Evolutionary conservation across 208 protist genomes (phyloP).

Genomic region (Strigomonas oncopelti): DNA sequence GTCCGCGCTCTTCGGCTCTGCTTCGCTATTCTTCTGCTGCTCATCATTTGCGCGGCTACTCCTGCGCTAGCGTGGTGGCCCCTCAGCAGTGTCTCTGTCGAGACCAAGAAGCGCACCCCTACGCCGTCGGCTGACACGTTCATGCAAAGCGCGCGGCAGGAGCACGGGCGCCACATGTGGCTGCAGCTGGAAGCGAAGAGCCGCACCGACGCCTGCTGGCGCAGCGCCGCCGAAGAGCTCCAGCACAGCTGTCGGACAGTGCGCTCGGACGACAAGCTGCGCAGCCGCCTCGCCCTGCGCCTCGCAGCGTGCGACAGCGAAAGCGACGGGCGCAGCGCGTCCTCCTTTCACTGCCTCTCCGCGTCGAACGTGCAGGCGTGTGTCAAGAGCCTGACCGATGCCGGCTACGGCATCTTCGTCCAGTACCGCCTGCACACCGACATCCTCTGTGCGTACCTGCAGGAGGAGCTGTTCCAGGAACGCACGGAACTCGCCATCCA

Average conservation of each 20-base stretch:
- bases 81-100: not conserved
- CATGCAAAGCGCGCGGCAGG: conserved; percentile 1
- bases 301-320: conserved; percentile 76
- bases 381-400: conserved; percentile 51
- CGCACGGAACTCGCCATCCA: conserved; percentile 71
- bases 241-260: conserved; percentile 41
- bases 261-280: conserved; percentile 42
- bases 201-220: conserved; percentile 67
- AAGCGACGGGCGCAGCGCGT: conserved; percentile 47
- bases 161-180: conserved; percentile 38
- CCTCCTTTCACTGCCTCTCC: conserved; percentile 28
- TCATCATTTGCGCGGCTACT: not conserved
- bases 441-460: conserved; percentile 75
- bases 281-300: conserved; percentile 64
- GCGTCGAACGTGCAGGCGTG: conserved; percentile 25
- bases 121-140: not conserved
- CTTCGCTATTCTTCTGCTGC: not conserved
- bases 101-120: not conserved
- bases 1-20: not conserved
- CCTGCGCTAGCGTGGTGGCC: not conserved
- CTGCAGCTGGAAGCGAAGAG: conserved; percentile 44
- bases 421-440: conserved; percentile 86
- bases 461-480: conserved; percentile 85
- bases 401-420: conserved; percentile 67
- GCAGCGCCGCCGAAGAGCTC: conserved; percentile 44